Evolutionary conservation across 2,329 filamentous ascomycete genomes (phyloP), one percentile per base, ranked within the genome.

Genomic region (Aspergillus carbonarius): DNA sequence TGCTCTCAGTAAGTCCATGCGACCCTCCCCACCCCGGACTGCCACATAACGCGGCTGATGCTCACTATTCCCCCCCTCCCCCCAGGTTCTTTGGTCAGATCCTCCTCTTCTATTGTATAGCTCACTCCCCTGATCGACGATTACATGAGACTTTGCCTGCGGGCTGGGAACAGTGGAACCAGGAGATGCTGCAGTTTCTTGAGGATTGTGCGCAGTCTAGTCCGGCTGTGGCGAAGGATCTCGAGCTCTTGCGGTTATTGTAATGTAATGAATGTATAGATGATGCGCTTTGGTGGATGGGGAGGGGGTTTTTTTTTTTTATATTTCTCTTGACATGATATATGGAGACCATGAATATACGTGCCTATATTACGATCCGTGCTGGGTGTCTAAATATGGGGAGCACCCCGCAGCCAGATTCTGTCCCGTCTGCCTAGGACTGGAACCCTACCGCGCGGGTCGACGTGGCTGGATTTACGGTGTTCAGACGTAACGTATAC

Each of bases 71-170:
- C 5, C 23, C 5, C 23, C 4, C 18, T 3, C n/a, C 30, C 3
- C 9, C 10, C 32, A 76, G 73, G 46, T 76, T 78, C 63, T 78
- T 78, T 59, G 76, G 76, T 18, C 76, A 78, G 60, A 66, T 78
- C 25, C 70, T 78, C 32, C 69, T 78, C 23, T 78, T 78, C 60
- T 74, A 77, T 57, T 76, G 74, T 52, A 75, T 78, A 50, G 70
- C 74, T 2, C 70, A 76, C 44, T 77, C 75, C 3, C 66, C 73
- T 0, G 70, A 74, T 58, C 30, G 66, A 0, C 70, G 72, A 7
- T 60, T 78, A 3, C 69, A 74, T 2, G 69, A 72, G 20, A 72
- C 71, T 0, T 60, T 78, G 6, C 75, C 76, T 1, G n/a, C 56
- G 1, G 75, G 73, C 52, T 77, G 74, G 73, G 74, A 78, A 48